These are phyloP conservation scores for Macrolepiota albuminosa DNA, from an alignment of 768 basidiomycete species.

Conservation along the genomic window DNA sequence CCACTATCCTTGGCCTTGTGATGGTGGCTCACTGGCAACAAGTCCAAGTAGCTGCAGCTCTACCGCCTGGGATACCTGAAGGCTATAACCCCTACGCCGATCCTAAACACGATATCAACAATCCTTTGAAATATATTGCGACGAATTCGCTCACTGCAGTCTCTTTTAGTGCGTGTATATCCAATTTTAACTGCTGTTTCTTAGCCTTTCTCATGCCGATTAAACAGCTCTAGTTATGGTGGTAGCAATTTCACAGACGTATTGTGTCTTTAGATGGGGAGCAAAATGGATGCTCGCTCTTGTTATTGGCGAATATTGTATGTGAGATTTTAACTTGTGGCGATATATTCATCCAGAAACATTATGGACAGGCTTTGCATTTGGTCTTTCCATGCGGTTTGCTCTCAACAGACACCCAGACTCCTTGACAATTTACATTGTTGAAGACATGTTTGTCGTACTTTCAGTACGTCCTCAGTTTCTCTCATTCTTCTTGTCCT, in stretches of 20 bases:
- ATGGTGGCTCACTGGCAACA: slow-evolving; percentile 1
- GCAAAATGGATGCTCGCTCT: slow-evolving; percentile 57
- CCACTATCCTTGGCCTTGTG: slow-evolving; percentile 1
- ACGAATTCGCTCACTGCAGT: slow-evolving; percentile 48
- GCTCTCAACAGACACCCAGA: slow-evolving; percentile 50
- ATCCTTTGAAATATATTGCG: slow-evolving; percentile 52
- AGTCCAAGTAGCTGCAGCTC: background rate
- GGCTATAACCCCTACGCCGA: slow-evolving; percentile 38
- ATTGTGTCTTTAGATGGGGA: slow-evolving; percentile 37
- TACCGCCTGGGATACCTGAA: background rate
- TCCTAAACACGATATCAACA: slow-evolving; percentile 47
- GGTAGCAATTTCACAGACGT: slow-evolving; percentile 41
- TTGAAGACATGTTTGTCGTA: slow-evolving; percentile 55
- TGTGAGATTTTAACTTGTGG: slow-evolving; percentile 14
- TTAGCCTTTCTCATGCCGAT: background rate
- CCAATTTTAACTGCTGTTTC: background rate
- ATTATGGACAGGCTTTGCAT: slow-evolving; percentile 40
- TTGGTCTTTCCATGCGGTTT: slow-evolving; percentile 54
- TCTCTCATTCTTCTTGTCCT: background rate
- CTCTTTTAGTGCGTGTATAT: background rate
- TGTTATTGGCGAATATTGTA: slow-evolving; percentile 55
- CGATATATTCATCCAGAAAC: background rate
- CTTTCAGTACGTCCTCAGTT: slow-evolving; percentile 38
- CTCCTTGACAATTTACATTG: slow-evolving; percentile 45
- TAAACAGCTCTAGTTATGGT: slow-evolving; percentile 32